Conservation (phyloP, 306 rosid genomes). For the Sphenostylis stenocarpa region DNA sequence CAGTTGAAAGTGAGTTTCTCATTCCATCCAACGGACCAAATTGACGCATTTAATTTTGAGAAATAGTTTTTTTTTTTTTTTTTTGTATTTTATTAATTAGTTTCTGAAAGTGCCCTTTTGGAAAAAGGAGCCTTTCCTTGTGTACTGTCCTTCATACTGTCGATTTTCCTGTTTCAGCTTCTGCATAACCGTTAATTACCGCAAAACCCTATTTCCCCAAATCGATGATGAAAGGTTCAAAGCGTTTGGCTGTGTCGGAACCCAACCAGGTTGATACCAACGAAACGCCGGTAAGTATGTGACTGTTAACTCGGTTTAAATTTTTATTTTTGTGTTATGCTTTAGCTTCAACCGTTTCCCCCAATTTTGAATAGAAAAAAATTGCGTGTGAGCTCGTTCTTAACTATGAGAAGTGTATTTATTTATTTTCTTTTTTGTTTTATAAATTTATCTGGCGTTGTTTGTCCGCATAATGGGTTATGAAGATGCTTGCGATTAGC, state of each 20-base stretch:
- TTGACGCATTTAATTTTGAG: background rate
- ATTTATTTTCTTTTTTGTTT: background rate
- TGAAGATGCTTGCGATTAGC: background rate
- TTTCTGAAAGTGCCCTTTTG: conserved; percentile 15
- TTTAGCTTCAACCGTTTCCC: background rate
- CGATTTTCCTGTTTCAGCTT: conserved; percentile 4
- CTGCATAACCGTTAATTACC: background rate
- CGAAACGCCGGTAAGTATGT: conserved; percentile 65
- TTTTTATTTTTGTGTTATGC: background rate
- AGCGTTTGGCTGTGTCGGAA: conserved; percentile 69
- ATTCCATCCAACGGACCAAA: conserved; percentile 47
- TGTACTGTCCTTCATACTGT: background rate
- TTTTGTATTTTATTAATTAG: background rate
- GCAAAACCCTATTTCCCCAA: conserved; percentile 41
- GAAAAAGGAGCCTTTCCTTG: conserved; percentile 14
- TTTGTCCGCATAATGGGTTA: background rate
- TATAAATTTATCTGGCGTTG: background rate
- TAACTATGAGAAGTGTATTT: background rate
- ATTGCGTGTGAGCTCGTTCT: background rate
- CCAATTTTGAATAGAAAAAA: background rate
- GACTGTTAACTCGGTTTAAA: conserved; percentile 1
- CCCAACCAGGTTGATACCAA: conserved; percentile 43
- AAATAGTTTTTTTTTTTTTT: background rate
- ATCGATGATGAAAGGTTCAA: conserved; percentile 75
- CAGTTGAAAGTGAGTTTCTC: conserved; percentile 46